A percentile compares a stretch with the other conserved stretches of the same genome.
These are phyloP conservation scores for Phytophthora sansomeana DNA, from an alignment of 352 stramenopile genomes.

Conservation along the genomic window DNA sequence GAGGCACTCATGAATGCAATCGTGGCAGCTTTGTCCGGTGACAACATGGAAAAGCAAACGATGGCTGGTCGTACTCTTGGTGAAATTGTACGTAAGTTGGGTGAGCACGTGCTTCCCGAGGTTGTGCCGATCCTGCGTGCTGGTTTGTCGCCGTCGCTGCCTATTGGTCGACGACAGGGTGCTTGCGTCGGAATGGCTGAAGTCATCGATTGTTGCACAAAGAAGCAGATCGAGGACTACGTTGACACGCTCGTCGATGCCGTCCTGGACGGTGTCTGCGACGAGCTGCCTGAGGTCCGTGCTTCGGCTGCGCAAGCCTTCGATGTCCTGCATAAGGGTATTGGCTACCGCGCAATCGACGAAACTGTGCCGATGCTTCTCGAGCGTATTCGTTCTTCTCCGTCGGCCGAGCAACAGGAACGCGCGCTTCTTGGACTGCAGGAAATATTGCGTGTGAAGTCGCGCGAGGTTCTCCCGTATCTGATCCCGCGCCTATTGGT, in stretches of 20 bases:
- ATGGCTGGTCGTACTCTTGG: constrained; percentile 95
- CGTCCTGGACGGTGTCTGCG: constrained; percentile 98
- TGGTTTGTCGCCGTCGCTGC: constrained; percentile 83
- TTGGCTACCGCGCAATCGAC: constrained; percentile 96
- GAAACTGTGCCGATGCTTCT: constrained; percentile 98
- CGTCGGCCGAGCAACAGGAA: constrained; percentile 60
- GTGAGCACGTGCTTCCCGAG: constrained; percentile 98
- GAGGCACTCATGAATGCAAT: constrained; percentile 96
- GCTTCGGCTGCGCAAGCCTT: constrained; percentile 97
- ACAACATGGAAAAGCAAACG: constrained; percentile 90
- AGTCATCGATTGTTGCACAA: constrained; percentile 97
- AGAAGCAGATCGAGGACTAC: constrained; percentile 97
- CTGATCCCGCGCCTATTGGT: constrained; percentile 96
- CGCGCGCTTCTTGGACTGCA: constrained; percentile 97
- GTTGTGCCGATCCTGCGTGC: constrained; percentile 98
- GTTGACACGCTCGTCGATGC: constrained; percentile 97
- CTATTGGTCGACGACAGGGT: constrained; percentile 87
- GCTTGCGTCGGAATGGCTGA: constrained; percentile 98
- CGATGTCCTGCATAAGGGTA: constrained; percentile 95
- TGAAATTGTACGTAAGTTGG: constrained; percentile 99
- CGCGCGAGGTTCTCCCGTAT: constrained; percentile 97
- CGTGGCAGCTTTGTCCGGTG: constrained; percentile 94
- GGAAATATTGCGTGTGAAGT: constrained; percentile 97
- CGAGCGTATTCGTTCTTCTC: constrained; percentile 88
- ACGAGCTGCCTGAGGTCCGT: constrained; percentile 91